Evolutionary conservation across 148 eudicot species (phyloP).

Genomic region (Rhododendron simsii): DNA sequence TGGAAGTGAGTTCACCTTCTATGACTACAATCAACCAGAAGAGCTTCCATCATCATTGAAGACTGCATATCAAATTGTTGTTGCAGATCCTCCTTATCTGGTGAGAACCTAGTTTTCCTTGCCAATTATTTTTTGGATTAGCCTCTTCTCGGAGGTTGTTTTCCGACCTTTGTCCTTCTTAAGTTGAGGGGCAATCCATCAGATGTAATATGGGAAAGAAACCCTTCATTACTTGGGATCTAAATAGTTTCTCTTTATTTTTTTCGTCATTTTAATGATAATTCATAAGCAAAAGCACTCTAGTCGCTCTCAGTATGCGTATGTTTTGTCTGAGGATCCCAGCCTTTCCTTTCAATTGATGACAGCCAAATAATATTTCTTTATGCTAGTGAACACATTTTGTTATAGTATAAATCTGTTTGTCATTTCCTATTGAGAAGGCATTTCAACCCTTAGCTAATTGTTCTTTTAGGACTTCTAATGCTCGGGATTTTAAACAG

Average conservation of each 20-base stretch:
- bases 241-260: not conserved
- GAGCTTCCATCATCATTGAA: conserved; percentile 70
- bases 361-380: not conserved
- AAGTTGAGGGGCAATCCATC: not conserved
- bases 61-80: conserved; percentile 60
- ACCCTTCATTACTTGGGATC: no score
- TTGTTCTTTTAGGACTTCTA: no score
- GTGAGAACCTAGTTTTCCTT: conserved; percentile 28
- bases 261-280: not conserved
- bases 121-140: not conserved
- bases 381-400: not conserved
- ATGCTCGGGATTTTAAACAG: no score
- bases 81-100: conserved; percentile 98
- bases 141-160: not conserved
- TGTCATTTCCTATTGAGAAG: no score
- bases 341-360: not conserved
- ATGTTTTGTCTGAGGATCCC: not conserved
- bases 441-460: no score
- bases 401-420: not conserved
- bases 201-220: not conserved
- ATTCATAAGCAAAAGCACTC: not conserved
- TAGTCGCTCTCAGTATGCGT: not conserved
- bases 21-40: conserved; percentile 85
- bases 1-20: conserved; percentile 87
- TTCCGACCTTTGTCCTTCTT: not conserved